A percentile compares a stretch with the other conserved stretches of the same genome.
Evolutionary conservation across 305 asterid species (phyloP).

Genomic region (Fraxinus floribunda): DNA sequence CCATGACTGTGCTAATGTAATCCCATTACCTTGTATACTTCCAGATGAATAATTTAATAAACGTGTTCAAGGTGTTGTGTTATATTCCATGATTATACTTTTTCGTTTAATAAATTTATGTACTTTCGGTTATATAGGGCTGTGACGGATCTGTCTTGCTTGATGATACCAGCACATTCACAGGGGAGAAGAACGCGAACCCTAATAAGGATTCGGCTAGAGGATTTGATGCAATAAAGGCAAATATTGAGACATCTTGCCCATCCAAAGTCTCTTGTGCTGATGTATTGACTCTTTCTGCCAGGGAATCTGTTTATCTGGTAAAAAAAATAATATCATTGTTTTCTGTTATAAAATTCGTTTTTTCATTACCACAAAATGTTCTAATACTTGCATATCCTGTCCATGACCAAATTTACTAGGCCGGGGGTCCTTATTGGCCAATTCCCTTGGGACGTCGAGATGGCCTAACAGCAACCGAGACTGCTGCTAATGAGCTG

Average conservation of each 20-base stretch:
- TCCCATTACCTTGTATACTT: background rate
- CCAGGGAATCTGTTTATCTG: conserved; percentile 65
- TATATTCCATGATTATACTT: background rate
- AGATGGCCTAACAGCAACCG: conserved; percentile 62
- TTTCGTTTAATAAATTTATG: background rate
- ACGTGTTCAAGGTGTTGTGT: background rate
- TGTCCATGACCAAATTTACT: background rate
- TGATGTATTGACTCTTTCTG: conserved; percentile 66
- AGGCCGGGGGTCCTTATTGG: conserved; percentile 72
- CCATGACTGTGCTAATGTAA: conserved; percentile 75
- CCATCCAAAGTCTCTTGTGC: conserved; percentile 69
- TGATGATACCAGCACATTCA: conserved; percentile 52
- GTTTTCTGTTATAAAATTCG: background rate
- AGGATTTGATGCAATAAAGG: conserved; percentile 70
- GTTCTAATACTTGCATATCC: background rate
- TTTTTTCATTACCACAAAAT: background rate
- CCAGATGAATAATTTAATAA: background rate
- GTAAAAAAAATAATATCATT: conserved; percentile 29
- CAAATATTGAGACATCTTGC: conserved; percentile 61
- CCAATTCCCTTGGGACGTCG: conserved; percentile 58
- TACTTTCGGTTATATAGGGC: conserved; percentile 37
- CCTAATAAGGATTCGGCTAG: conserved; percentile 61
- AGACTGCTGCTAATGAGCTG: conserved; percentile 59
- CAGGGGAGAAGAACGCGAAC: conserved; percentile 55
- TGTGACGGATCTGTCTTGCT: conserved; percentile 74